phyloP scores from a whole-genome alignment of 148 eudicot species.

The Arbutus unedo region DNA sequence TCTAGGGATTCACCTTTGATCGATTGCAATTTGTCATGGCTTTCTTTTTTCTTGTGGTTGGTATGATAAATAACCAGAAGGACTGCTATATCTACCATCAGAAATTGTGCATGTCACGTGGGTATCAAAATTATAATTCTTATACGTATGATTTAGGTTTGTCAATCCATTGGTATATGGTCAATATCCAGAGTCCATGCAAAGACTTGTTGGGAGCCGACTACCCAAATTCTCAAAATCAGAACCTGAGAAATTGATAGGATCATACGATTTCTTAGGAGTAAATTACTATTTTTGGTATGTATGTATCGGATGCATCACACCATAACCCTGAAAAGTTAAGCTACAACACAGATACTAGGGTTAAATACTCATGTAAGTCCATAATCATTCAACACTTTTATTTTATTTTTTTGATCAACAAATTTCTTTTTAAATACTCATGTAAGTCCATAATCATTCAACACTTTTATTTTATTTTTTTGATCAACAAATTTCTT shows the following conservation, averaged over 20 bases:
- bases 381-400: neutral
- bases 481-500: too few species aligned
- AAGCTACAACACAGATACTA: conserved; percentile 35
- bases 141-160: conserved; percentile 24
- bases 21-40: too few species aligned
- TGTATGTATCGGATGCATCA: conserved; percentile 39
- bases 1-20: too few species aligned
- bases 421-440: conserved; percentile 9
- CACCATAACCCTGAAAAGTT: conserved; percentile 15
- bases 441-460: conserved; percentile 29
- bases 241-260: conserved; percentile 25
- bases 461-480: too few species aligned
- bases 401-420: too few species aligned
- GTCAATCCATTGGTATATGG: conserved; percentile 33
- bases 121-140: too few species aligned
- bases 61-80: too few species aligned
- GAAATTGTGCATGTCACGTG: neutral
- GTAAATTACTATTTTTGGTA: conserved; percentile 51
- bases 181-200: conserved; percentile 24
- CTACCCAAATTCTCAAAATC: conserved; percentile 30
- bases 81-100: too few species aligned
- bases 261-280: conserved; percentile 58
- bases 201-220: conserved; percentile 20
- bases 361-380: conserved; percentile 33
- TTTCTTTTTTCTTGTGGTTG: too few species aligned